Evolutionary conservation across 2,329 filamentous ascomycete species (phyloP), one percentile per base, ranked within the genome.

Genomic region (Cadophora sp.): DNA sequence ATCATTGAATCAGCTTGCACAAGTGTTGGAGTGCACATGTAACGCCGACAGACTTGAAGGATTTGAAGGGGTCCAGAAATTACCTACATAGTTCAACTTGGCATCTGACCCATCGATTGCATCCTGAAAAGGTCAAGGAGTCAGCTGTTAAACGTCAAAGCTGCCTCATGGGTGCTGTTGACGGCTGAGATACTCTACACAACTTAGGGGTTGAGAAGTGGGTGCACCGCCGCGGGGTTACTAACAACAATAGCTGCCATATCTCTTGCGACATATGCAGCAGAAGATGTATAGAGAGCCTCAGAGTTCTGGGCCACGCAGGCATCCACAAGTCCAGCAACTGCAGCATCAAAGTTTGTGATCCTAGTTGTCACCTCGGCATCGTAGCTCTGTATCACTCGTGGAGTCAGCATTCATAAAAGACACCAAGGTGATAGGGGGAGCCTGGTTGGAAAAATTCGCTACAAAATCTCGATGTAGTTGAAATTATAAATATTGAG

Each of bases 251-350:
- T 72, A 8, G 69, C 60, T 31, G 65, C 65, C 71, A 72, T 72
- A 37, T 72, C 71, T 27, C 71, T 53, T 31, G 67, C 69, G 22
- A 71, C 65, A 64, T 71, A 71, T 40, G 67, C 67, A 6, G 71
- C 64, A 12, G 69, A 62, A 14, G 70, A 72, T 4, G 70, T 72
- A 53, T 67, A 72, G 8, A 72, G 60, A n/a, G 69, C 70, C 1
- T 24, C 4, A 2, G 67, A 71, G 9, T 68, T 66, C 24, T 72
- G 67, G 24, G 62, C 67, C 1, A 68, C 67, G 31, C 70, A 72
- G 12, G 66, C 67, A 4, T 72, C 26, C 6, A 67, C 65, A 7
- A 72, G 63, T 24, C n/a, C 37, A 7, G 59, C 61, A 19, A 66
- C 55, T 19, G 64, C 58, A 48, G 46, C 46, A 43, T 72, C 70